Conservation (phyloP, 2,329 filamentous ascomycete species). For the Beauveria bassiana region DNA sequence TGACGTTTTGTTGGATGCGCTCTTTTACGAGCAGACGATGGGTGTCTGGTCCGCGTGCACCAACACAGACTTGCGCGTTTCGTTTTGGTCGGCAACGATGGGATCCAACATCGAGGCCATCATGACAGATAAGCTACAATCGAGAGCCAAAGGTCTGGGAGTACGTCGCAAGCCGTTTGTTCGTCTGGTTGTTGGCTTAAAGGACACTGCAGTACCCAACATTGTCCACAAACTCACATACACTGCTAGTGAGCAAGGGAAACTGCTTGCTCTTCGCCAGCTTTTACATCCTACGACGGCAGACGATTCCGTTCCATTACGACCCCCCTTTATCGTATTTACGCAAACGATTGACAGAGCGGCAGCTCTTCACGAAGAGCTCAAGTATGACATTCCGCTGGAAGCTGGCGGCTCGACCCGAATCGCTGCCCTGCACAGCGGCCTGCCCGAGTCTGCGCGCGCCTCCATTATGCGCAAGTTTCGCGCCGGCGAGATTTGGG, state of each 20-base stretch:
- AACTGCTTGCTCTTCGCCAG: constrained; percentile 84
- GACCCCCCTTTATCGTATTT: constrained; percentile 89
- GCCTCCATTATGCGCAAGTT: constrained; percentile 82
- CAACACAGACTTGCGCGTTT: constrained; percentile 60
- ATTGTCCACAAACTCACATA: constrained; percentile 85
- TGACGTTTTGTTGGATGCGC: constrained; percentile 82
- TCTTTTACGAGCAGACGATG: constrained; percentile 85
- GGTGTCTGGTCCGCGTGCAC: constrained; percentile 75
- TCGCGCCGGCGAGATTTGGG: constrained; percentile 87
- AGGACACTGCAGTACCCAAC: constrained; percentile 91
- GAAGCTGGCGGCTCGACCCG: constrained; percentile 78
- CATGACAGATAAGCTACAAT: constrained; percentile 57
- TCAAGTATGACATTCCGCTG: constrained; percentile 88
- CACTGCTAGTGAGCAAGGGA: constrained; percentile 86
- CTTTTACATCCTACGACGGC: constrained; percentile 68
- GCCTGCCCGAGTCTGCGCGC: constrained; percentile 68
- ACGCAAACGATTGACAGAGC: constrained; percentile 93
- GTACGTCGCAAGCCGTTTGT: constrained; percentile 48
- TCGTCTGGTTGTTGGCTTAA: constrained; percentile 87
- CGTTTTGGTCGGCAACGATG: constrained; percentile 96
- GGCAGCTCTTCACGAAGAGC: constrained; percentile 76
- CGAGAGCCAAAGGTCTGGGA: constrained; percentile 37
- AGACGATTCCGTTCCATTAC: constrained; percentile 51
- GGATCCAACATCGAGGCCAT: constrained; percentile 84
- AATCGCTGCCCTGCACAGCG: constrained; percentile 84